Conservation (phyloP, 2,329 filamentous ascomycete species). For the Venturia oleaginea region DNA sequence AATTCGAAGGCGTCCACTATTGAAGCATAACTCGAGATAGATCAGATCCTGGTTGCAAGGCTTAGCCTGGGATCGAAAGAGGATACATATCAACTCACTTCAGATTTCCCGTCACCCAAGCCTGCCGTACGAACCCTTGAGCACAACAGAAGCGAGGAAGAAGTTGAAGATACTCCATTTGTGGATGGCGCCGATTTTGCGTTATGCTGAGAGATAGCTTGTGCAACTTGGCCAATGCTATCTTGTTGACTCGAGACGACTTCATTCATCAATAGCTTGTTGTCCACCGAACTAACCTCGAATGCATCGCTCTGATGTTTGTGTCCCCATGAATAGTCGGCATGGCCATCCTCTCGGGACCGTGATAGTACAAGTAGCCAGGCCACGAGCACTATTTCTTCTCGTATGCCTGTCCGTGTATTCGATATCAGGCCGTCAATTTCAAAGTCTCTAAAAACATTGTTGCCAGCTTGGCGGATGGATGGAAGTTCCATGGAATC, state of each 20-base stretch:
- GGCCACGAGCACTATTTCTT: constrained; percentile 34
- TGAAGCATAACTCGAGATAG: background rate
- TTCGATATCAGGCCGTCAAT: background rate
- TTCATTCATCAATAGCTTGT: constrained; percentile 23
- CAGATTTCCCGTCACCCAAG: background rate
- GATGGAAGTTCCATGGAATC: no score
- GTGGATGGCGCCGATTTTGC: background rate
- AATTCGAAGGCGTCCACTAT: background rate
- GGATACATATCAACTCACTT: background rate
- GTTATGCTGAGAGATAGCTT: constrained; percentile 20
- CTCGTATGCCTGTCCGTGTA: constrained; percentile 28
- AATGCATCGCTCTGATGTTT: constrained; percentile 15
- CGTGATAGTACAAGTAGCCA: constrained; percentile 39
- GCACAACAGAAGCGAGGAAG: background rate
- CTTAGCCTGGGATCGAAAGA: background rate
- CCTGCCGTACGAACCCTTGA: background rate
- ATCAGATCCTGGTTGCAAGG: background rate
- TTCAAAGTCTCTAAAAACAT: background rate
- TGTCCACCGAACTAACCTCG: constrained; percentile 17
- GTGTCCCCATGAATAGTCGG: constrained; percentile 34
- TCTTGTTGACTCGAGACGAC: constrained; percentile 27
- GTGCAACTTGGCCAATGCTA: constrained; percentile 22
- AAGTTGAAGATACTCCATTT: background rate
- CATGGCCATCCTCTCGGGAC: constrained; percentile 31
- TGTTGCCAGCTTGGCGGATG: background rate